Evolutionary conservation across 1,139 yeast species (phyloP).

Genomic region (Suhomyces panamericanus): DNA sequence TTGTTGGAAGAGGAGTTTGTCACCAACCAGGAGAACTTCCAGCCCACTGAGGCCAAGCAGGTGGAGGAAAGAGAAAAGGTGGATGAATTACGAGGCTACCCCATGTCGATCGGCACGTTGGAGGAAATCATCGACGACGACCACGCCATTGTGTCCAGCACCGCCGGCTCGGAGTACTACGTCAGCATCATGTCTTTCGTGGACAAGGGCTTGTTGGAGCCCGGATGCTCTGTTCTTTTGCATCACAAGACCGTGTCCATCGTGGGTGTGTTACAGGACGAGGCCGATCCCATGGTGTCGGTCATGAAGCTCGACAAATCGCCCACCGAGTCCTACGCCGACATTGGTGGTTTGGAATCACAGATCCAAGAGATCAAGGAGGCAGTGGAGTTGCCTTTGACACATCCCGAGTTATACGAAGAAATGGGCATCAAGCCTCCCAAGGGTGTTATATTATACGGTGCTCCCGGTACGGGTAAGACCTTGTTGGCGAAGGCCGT

Average conservation of each 20-base stretch:
- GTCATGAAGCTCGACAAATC: conserved; percentile 98
- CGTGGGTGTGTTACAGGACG: conserved; percentile 95
- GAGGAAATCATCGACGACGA: conserved; percentile 98
- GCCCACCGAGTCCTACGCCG: conserved; percentile 95
- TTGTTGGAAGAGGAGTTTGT: conserved; percentile 95
- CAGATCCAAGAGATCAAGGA: conserved; percentile 98
- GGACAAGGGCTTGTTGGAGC: conserved; percentile 92
- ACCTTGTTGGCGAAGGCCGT: conserved; percentile 97
- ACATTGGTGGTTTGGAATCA: conserved; percentile 93
- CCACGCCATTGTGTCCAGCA: conserved; percentile 95
- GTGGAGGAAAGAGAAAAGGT: conserved; percentile 94
- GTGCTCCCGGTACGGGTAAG: conserved; percentile 99
- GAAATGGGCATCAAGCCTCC: conserved; percentile 99
- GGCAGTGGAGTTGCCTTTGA: conserved; percentile 94
- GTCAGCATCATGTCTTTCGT: conserved; percentile 97
- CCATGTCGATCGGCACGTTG: conserved; percentile 94
- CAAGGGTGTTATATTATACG: conserved; percentile 96
- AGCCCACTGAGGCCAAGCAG: conserved; percentile 95
- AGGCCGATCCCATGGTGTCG: conserved; percentile 96
- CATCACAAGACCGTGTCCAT: conserved; percentile 95
- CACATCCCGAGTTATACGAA: conserved; percentile 96
- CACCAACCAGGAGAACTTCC: conserved; percentile 88
- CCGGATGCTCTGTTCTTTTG: conserved; percentile 94
- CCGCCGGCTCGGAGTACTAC: conserved; percentile 96
- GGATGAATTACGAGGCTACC: conserved; percentile 94